Evolutionary conservation across 1,284 basidiomycete species (phyloP).

Genomic region (Tremellales sp.): DNA sequence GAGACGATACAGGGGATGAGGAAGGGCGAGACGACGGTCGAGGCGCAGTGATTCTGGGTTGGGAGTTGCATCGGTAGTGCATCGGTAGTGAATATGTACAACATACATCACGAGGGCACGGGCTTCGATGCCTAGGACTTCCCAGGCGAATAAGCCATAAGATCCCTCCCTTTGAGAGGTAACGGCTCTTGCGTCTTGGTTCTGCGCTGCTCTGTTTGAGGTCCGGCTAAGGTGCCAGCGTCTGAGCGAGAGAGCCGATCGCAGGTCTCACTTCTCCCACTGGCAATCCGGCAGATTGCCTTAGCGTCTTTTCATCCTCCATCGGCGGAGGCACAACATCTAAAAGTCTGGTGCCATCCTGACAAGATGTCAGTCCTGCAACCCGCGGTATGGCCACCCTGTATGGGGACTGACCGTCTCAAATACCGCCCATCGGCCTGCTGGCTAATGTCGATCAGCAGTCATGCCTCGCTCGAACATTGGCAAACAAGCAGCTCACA

Average conservation of each 20-base stretch:
- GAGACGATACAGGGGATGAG: neutral
- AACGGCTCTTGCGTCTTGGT: no score
- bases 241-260: slow-evolving; percentile 27
- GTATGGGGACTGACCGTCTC: slow-evolving; percentile 35
- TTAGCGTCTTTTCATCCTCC: slow-evolving; percentile 28
- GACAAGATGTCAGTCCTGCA: neutral
- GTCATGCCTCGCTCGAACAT: neutral
- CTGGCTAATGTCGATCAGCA: slow-evolving; percentile 18
- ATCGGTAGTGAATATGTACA: no score
- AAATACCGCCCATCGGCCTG: slow-evolving; percentile 40
- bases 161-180: no score
- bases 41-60: no score
- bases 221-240: slow-evolving; percentile 17
- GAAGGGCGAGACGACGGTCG: no score
- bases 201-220: no score
- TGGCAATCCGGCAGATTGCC: slow-evolving; percentile 26
- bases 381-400: neutral
- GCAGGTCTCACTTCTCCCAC: slow-evolving; percentile 25
- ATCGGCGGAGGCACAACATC: slow-evolving; percentile 32
- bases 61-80: no score
- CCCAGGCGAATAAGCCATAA: no score
- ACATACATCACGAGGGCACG: no score
- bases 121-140: no score
- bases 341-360: slow-evolving; percentile 36
- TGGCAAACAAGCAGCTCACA: slow-evolving; percentile 24